Percentiles rank a stretch among this genome's conserved stretches.
These are phyloP conservation scores for Trypanosoma brucei DNA, from an alignment of 208 protist species.

Conservation along the genomic window DNA sequence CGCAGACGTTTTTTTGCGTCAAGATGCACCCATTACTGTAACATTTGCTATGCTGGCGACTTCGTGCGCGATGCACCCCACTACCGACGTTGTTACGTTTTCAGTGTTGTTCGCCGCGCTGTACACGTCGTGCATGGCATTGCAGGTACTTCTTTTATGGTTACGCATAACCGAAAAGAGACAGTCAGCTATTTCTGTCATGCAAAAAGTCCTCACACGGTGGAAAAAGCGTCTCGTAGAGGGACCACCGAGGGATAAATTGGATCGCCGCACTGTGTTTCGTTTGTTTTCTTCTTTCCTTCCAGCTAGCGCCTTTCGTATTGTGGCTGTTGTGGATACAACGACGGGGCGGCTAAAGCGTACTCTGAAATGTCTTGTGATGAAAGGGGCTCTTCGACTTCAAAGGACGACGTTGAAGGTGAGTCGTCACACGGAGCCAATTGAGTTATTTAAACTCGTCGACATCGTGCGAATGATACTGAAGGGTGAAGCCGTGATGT, in stretches of 20 bases:
- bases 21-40: conserved; percentile 44
- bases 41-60: conserved; percentile 69
- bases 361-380: conserved; percentile 71
- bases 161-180: conserved; percentile 73
- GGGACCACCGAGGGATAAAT: conserved; percentile 44
- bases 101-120: conserved; percentile 57
- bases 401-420: conserved; percentile 60
- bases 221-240: conserved; percentile 55
- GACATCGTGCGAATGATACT: conserved; percentile 77
- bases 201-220: conserved; percentile 46
- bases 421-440: conserved; percentile 64
- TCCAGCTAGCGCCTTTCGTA: conserved; percentile 65
- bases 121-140: conserved; percentile 44
- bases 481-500: conserved; percentile 65
- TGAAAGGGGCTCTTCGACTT: conserved; percentile 55
- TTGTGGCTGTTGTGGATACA: conserved; percentile 64
- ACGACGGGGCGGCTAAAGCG: conserved; percentile 63
- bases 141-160: conserved; percentile 78
- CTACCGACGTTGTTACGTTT: conserved; percentile 45
- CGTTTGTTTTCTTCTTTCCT: conserved; percentile 59
- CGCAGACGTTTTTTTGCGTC: conserved; percentile 47
- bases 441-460: conserved; percentile 72
- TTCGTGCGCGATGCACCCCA: conserved; percentile 51
- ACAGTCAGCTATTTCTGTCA: conserved; percentile 52
- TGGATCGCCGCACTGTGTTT: conserved; percentile 63